Conservation (phyloP, 202 grass and related monocot species). For the Thinopyrum obtusiflorum region DNA sequence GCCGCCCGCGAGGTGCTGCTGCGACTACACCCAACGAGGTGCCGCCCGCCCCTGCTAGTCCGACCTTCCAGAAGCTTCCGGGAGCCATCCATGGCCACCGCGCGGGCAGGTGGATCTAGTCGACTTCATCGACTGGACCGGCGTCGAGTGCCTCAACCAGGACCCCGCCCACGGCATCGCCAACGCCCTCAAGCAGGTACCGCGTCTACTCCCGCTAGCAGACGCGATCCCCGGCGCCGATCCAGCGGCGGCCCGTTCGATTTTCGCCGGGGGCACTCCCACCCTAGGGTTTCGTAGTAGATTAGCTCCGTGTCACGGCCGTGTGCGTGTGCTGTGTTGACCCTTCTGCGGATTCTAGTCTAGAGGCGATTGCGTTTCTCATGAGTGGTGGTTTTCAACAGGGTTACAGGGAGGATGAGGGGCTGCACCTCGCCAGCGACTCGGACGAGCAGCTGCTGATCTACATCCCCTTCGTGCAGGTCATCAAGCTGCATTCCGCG, state of each 20-base stretch:
- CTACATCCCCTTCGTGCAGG: conserved; percentile 84
- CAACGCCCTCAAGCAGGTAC: conserved; percentile 87
- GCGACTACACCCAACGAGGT: too few relatives aligned
- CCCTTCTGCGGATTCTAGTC: not conserved
- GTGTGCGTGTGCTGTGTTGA: not conserved
- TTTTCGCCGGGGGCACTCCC: not conserved
- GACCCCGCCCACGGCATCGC: conserved; percentile 52
- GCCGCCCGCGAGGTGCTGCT: too few relatives aligned
- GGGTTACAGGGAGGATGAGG: conserved; percentile 79
- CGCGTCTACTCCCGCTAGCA: not conserved
- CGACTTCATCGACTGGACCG: conserved; percentile 96
- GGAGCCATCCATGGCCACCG: conserved; percentile 27
- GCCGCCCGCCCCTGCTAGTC: not conserved
- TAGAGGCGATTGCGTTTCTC: not conserved
- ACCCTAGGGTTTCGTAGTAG: conserved; percentile 32
- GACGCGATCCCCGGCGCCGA: not conserved
- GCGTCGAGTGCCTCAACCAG: conserved; percentile 99
- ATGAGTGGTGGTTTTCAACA: conserved; percentile 35
- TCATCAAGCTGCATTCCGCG: conserved; percentile 84
- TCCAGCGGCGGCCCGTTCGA: not conserved
- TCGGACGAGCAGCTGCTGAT: conserved; percentile 85
- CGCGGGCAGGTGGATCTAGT: conserved; percentile 87
- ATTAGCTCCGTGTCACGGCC: not conserved
- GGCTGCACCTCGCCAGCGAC: conserved; percentile 79
- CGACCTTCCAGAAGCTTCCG: conserved; percentile 43